Evolutionary conservation across 345 rosid genomes (phyloP), one percentile per base, ranked within the genome.

Genomic region (Dimocarpus longan): DNA sequence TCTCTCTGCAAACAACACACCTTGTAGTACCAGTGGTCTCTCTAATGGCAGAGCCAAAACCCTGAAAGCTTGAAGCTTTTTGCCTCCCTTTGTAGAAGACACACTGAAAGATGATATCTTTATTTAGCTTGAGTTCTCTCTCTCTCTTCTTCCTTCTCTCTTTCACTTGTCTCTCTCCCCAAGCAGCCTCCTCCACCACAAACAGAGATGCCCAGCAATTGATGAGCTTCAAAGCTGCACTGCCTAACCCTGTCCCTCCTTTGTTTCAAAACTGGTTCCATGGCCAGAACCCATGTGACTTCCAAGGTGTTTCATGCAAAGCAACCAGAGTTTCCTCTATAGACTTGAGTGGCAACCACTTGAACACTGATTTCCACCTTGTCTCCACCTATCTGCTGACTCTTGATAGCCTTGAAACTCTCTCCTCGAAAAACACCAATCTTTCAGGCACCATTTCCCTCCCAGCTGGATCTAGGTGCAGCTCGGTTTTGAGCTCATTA

Each of bases 301-400:
- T 91, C 87, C 2, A 73, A 12, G 97, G 97, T 64, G 91, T 93
- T 22, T 68, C 86, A 43, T 95, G 99, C 82, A 89, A 76, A 75
- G 87, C 78, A 80, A 78, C 85, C 52, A 86, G 82, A 71, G 92
- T 95, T 63, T 75, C 92, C 71, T 88, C 92, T 67, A 81, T 95
- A 66, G 87, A 90, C 83, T 91, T 95, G 67, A 81, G 84, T 57
- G 73, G 52, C 65, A 62, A 81, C 57, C 48, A 71, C n/a, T 42
- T 93, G 46, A 85, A 85, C 80, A 75, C 84, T 4, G 97, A 92
- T 77, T 92, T 95, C 78, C 85, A 71, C 67, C 76, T 82, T 16
- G 93, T 95, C 28, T 86, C 95, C 5, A 65, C 89, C 0, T 86
- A 81, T 73, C 88, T 95, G 6, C 24, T 95, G 74, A 77, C 89